Percentiles rank a stretch among this genome's conserved stretches.
Evolutionary conservation across 2,329 filamentous ascomycete species (phyloP).

Genomic region (Monosporascus sp.): DNA sequence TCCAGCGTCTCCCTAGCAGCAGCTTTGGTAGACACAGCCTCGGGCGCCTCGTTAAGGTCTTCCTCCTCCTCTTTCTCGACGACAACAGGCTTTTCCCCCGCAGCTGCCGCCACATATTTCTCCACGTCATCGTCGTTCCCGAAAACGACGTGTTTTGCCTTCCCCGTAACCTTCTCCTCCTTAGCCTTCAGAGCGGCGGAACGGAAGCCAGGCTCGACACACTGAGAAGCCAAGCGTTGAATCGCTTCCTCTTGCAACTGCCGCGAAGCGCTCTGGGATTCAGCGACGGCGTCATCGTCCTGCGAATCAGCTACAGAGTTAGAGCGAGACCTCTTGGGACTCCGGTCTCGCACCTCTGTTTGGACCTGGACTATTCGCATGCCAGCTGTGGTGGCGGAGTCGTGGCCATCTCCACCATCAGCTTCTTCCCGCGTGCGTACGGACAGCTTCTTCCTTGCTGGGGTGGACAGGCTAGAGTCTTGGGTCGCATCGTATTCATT

Average conservation of each 20-base stretch:
- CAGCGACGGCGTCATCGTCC: conserved; percentile 8
- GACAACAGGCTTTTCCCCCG: conserved; percentile 9
- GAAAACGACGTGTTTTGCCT: conserved; percentile 25
- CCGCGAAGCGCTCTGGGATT: conserved; percentile 22
- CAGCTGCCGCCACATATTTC: conserved; percentile 22
- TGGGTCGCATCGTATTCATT: background rate
- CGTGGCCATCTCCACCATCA: conserved; percentile 3
- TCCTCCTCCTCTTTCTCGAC: conserved; percentile 34
- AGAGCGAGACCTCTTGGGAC: conserved; percentile 11
- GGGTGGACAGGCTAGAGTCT: conserved; percentile 4
- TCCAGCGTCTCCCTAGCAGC: conserved; percentile 42
- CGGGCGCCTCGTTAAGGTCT: conserved; percentile 51
- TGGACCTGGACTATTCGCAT: conserved; percentile 13
- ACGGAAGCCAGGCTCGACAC: conserved; percentile 10
- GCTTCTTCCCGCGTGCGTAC: conserved; percentile 17
- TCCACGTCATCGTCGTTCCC: conserved; percentile 27
- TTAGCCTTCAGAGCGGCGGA: background rate
- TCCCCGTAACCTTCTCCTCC: conserved; percentile 11
- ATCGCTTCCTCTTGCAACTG: conserved; percentile 26
- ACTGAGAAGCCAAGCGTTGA: conserved; percentile 19
- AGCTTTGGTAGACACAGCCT: conserved; percentile 49
- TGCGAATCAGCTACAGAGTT: conserved; percentile 18
- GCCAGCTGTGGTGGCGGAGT: background rate
- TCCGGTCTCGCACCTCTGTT: conserved; percentile 18
- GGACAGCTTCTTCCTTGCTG: conserved; percentile 17